Percentiles rank a stretch among this genome's conserved stretches.
Conservation (phyloP, 768 basidiomycete genomes). For the Lentinula lateritia region DNA sequence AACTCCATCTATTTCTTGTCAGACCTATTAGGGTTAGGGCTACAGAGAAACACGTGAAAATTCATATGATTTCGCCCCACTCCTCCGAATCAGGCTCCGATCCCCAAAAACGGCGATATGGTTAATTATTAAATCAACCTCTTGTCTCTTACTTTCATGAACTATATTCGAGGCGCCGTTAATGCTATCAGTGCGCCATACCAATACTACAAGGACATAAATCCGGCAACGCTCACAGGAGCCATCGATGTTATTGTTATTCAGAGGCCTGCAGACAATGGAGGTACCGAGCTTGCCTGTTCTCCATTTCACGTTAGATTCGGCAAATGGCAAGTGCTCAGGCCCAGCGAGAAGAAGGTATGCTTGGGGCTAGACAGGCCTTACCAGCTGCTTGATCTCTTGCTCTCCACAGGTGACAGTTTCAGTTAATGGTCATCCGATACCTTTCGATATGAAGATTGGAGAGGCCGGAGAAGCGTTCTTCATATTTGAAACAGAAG, state of each 20-base stretch:
- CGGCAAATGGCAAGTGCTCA: conserved; percentile 93
- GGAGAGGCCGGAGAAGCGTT: conserved; percentile 98
- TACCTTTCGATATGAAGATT: conserved; percentile 97
- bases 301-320: conserved; percentile 98
- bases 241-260: conserved; percentile 99
- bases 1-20: too few species aligned
- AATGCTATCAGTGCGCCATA: conserved; percentile 82
- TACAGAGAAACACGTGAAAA: neutral
- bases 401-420: conserved; percentile 65
- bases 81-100: neutral
- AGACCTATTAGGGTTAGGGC: too few species aligned
- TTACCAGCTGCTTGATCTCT: neutral
- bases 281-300: conserved; percentile 70
- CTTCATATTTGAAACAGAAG: conserved; percentile 96
- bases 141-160: conserved; percentile 41
- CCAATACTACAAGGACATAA: conserved; percentile 90
- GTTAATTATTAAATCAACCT: neutral
- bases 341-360: conserved; percentile 92
- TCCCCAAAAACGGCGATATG: neutral
- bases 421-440: conserved; percentile 76
- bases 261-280: conserved; percentile 58
- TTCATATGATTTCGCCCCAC: neutral
- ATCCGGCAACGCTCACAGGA: conserved; percentile 94
- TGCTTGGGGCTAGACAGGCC: conserved; percentile 2
- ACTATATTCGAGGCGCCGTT: conserved; percentile 84